Evolutionary conservation across 495 filamentous ascomycete genomes (phyloP), one percentile per base, ranked within the genome.

Genomic region (Astrocystis sublimbata): DNA sequence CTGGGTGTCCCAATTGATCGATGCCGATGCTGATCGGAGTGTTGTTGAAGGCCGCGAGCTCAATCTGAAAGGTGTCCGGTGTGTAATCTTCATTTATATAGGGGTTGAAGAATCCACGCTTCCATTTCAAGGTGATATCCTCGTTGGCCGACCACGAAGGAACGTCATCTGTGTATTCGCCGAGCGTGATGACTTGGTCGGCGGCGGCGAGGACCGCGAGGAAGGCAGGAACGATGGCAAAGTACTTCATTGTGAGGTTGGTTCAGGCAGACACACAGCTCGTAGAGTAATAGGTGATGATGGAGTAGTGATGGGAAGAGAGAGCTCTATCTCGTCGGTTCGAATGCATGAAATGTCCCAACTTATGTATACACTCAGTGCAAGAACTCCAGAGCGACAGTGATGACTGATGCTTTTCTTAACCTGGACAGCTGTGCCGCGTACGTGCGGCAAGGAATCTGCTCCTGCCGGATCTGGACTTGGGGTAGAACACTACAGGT

Each of bases 141-240:
- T 33, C 28, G 3, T n/a, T 33, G 28, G 13, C 13, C 26, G 47
- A 33, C 17, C 31, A 51, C 10, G 10, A 3, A 51, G 47, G 47
- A 19, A 17, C 2, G 47, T 2, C 1, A 19, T 33, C 5, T 6
- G 7, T 15, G 10, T 3, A 51, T 33, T 51, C 7, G 21, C 15
- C 47, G 47, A 33, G 47, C 10, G 47, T 26, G 15, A 5, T 28
- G 13, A 33, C 47, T 51, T 51, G 47, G 10, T 51, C 47, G 19
- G 47, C 47, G 24, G 13, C 47, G 47, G 47, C 15, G 47, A 51
- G 28, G 47, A 23, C 28, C 47, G 47, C 47, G n/a, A 51, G 28
- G 28, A 51, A 51, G 47, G 47, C 47, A 35, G 47, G 47, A 23
- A 30, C 47, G 28, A 51, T 33, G 28, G 47, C 28, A 51, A 51